Evolutionary conservation across 2,329 filamentous ascomycete genomes (phyloP).

Genomic region (Dothistroma pini): DNA sequence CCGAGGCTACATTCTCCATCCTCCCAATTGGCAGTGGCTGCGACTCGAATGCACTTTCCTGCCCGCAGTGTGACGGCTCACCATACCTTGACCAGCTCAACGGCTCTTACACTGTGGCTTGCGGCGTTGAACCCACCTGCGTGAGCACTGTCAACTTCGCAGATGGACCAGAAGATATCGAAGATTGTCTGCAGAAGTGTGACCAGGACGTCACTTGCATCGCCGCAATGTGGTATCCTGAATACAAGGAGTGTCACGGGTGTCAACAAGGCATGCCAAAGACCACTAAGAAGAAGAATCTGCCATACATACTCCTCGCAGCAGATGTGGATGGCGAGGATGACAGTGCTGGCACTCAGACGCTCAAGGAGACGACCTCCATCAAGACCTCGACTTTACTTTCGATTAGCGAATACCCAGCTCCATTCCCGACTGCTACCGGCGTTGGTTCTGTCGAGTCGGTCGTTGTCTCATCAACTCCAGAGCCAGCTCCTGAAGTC

Average conservation of each 20-base stretch:
- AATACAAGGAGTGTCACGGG: slow-evolving; percentile 18
- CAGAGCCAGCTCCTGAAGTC: not conserved
- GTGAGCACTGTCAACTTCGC: slow-evolving; percentile 13
- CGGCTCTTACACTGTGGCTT: slow-evolving; percentile 25
- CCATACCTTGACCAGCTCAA: slow-evolving; percentile 24
- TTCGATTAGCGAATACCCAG: slow-evolving; percentile 18
- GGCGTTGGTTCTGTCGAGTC: slow-evolving; percentile 7
- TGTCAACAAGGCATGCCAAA: slow-evolving; percentile 24
- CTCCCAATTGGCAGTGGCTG: slow-evolving; percentile 19
- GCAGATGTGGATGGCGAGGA: slow-evolving; percentile 19
- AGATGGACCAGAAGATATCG: slow-evolving; percentile 16
- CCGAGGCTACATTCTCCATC: slow-evolving; percentile 17
- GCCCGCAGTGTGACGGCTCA: slow-evolving; percentile 25
- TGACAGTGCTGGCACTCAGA: slow-evolving; percentile 2
- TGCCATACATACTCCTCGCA: slow-evolving; percentile 19
- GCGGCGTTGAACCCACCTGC: slow-evolving; percentile 24
- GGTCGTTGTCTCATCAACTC: slow-evolving; percentile 6
- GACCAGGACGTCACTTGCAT: slow-evolving; percentile 27
- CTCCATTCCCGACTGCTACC: slow-evolving; percentile 11
- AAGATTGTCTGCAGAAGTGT: slow-evolving; percentile 25
- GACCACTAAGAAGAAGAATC: slow-evolving; percentile 1
- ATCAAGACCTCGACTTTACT: slow-evolving; percentile 1
- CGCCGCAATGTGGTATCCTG: slow-evolving; percentile 22
- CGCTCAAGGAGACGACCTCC: not conserved
- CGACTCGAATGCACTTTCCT: slow-evolving; percentile 17